Conservation (phyloP, 768 basidiomycete genomes). For the Boletus speciosus region DNA sequence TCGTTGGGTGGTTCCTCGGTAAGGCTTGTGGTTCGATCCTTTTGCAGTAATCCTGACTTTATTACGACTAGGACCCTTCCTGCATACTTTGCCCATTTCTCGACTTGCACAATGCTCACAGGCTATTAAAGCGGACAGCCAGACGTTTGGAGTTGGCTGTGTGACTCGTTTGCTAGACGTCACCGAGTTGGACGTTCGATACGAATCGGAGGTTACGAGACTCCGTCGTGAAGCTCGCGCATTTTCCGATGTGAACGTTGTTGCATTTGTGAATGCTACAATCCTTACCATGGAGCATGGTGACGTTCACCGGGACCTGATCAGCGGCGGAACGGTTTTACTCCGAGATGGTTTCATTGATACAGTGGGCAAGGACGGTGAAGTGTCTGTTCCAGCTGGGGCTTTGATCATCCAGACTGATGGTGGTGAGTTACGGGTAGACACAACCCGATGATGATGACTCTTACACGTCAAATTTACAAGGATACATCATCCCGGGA, state of each 20-base stretch:
- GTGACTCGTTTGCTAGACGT: constrained; percentile 53
- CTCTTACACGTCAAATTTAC: constrained; percentile 2
- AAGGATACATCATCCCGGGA: constrained; percentile 65
- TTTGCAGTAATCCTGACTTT: background rate
- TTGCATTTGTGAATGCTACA: constrained; percentile 67
- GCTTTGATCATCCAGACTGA: constrained; percentile 53
- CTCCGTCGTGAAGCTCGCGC: constrained; percentile 49
- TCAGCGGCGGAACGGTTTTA: constrained; percentile 50
- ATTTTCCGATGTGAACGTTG: constrained; percentile 32
- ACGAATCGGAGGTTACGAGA: constrained; percentile 58
- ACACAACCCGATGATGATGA: background rate
- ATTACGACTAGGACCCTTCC: constrained; percentile 17
- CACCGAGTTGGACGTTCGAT: constrained; percentile 56
- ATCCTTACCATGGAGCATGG: constrained; percentile 67
- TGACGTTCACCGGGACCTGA: constrained; percentile 44
- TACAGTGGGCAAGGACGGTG: constrained; percentile 36
- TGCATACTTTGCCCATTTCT: constrained; percentile 56
- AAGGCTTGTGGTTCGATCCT: constrained; percentile 9
- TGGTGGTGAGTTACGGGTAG: constrained; percentile 46
- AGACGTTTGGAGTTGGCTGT: constrained; percentile 62
- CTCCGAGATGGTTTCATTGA: constrained; percentile 58
- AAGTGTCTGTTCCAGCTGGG: constrained; percentile 35
- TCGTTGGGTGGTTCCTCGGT: constrained; percentile 75
- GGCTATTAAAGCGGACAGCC: constrained; percentile 45
- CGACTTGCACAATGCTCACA: constrained; percentile 47